Percentiles rank a stretch among this genome's conserved stretches.
Evolutionary conservation across 768 basidiomycete species (phyloP).

Genomic region (Termitomyces sp.): DNA sequence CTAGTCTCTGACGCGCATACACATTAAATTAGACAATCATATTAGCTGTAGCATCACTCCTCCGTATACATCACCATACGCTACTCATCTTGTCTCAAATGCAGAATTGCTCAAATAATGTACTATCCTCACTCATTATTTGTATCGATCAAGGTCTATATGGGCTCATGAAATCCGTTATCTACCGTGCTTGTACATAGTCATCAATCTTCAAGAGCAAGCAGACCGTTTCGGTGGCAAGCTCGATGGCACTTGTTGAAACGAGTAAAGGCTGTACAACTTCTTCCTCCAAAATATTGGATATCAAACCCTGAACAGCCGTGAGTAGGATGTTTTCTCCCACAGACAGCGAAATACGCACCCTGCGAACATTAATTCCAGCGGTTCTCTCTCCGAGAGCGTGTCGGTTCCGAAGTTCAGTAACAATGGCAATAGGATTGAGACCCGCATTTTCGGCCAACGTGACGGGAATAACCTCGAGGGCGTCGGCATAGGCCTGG

Average conservation of each 20-base stretch:
- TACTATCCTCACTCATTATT: neutral
- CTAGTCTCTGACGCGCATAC: neutral
- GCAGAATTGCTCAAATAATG: slow-evolving; percentile 1
- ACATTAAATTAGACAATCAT: slow-evolving; percentile 15
- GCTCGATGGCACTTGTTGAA: slow-evolving; percentile 91
- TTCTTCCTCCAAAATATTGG: slow-evolving; percentile 96
- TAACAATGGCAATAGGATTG: slow-evolving; percentile 97
- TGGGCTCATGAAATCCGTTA: slow-evolving; percentile 18
- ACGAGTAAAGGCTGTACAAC: slow-evolving; percentile 96
- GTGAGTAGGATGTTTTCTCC: neutral
- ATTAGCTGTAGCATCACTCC: slow-evolving; percentile 15
- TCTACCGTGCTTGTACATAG: slow-evolving; percentile 69
- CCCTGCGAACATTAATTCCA: slow-evolving; percentile 98
- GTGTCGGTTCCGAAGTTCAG: slow-evolving; percentile 95
- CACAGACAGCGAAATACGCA: slow-evolving; percentile 28
- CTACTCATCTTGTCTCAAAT: neutral
- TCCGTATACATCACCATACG: slow-evolving; percentile 7
- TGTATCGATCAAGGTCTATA: neutral
- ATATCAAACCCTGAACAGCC: slow-evolving; percentile 76
- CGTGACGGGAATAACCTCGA: slow-evolving; percentile 97
- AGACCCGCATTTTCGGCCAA: slow-evolving; percentile 98
- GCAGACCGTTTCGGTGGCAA: slow-evolving; percentile 97
- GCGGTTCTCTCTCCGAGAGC: slow-evolving; percentile 92
- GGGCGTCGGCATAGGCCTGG: slow-evolving; percentile 95
- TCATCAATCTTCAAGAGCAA: slow-evolving; percentile 94